These are phyloP conservation scores for Aspergillus brunneoviolaceus DNA, from an alignment of 2,329 filamentous ascomycete genomes.

Conservation along the genomic window DNA sequence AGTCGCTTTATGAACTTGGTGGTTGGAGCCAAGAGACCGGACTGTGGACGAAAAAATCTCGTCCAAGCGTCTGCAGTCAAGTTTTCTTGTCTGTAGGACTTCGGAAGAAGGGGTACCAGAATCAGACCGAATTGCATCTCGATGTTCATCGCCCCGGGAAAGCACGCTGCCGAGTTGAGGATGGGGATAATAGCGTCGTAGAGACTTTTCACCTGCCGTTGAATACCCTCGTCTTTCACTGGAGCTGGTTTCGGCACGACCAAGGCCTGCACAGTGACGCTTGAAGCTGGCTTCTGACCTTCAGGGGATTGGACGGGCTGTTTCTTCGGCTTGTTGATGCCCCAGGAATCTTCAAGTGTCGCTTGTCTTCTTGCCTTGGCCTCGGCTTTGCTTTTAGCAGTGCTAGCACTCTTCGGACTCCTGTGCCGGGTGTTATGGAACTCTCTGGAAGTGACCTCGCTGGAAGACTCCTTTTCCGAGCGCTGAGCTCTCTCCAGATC, in stretches of 20 bases:
- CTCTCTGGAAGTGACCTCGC: conserved; percentile 25
- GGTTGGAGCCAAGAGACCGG: conserved; percentile 26
- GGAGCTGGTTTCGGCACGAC: background rate
- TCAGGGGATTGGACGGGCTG: background rate
- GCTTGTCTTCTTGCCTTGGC: conserved; percentile 26
- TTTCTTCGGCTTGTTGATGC: conserved; percentile 15
- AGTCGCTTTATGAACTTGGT: conserved; percentile 39
- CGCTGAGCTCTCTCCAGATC: conserved; percentile 16
- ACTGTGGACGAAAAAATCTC: conserved; percentile 32
- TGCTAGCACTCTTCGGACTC: conserved; percentile 17
- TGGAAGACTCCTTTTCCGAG: conserved; percentile 3
- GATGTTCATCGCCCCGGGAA: conserved; percentile 36
- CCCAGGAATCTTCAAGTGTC: conserved; percentile 33
- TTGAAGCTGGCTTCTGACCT: background rate
- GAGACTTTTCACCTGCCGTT: conserved; percentile 23
- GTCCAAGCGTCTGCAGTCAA: conserved; percentile 30
- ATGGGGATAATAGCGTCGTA: conserved; percentile 30
- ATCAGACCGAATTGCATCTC: conserved; percentile 41
- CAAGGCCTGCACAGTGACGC: background rate
- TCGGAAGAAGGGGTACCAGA: conserved; percentile 29
- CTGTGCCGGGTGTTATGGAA: conserved; percentile 35
- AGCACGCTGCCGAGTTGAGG: conserved; percentile 36
- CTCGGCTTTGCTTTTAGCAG: conserved; percentile 18
- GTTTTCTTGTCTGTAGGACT: conserved; percentile 17
- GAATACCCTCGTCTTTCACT: conserved; percentile 3